phyloP scores from a whole-genome alignment of 192 early-diverging fungal species.

The Umbelopsis sp. region DNA sequence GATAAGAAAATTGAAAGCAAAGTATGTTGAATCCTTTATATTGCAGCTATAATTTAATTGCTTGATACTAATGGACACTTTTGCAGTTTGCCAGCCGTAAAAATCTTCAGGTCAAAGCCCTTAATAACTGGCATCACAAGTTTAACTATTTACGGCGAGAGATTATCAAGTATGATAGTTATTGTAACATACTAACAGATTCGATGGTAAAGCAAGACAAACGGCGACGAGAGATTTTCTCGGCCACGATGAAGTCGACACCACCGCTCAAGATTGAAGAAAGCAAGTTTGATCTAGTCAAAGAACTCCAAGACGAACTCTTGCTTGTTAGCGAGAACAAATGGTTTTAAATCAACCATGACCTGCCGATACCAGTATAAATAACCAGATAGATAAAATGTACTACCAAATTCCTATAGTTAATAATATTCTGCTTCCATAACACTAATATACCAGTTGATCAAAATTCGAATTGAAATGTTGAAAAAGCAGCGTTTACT shows the following conservation, averaged over 20 bases:
- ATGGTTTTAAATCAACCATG: slow-evolving; percentile 2
- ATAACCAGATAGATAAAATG: slow-evolving; percentile 9
- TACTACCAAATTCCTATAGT: not conserved
- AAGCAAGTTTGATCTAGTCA: not conserved
- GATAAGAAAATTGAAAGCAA: slow-evolving; percentile 49
- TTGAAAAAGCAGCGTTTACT: slow-evolving; percentile 16
- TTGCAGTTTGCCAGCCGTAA: slow-evolving; percentile 60
- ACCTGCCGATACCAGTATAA: not conserved
- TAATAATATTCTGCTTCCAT: not conserved
- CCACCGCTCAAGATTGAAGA: slow-evolving; percentile 10
- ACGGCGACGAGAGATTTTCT: slow-evolving; percentile 4
- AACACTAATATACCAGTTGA: too few species aligned
- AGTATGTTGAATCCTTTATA: slow-evolving; percentile 9
- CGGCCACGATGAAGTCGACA: not conserved
- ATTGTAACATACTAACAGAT: slow-evolving; percentile 61
- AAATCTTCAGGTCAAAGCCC: slow-evolving; percentile 62
- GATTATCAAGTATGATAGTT: slow-evolving; percentile 84
- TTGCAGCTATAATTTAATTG: too few species aligned
- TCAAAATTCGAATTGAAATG: not conserved
- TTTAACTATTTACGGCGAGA: slow-evolving; percentile 77
- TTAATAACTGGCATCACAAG: slow-evolving; percentile 81
- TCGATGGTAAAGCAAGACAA: slow-evolving; percentile 1
- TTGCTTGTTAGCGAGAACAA: not conserved
- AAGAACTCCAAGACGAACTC: slow-evolving; percentile 7
- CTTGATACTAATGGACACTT: too few species aligned